These are phyloP conservation scores for Colletotrichum noveboracense DNA, from an alignment of 2,329 filamentous ascomycete species.

Conservation along the genomic window DNA sequence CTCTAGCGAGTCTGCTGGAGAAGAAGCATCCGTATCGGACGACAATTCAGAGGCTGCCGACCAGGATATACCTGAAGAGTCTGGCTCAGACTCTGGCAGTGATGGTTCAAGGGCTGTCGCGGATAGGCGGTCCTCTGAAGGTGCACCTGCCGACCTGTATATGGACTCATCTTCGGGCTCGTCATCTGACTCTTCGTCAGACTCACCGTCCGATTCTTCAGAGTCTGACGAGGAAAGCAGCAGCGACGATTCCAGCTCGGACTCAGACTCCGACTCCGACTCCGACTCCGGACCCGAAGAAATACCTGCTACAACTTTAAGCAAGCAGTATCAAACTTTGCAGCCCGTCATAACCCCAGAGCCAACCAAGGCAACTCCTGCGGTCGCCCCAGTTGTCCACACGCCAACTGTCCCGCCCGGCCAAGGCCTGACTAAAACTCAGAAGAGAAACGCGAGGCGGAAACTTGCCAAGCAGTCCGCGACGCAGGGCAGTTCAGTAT, in stretches of 20 bases:
- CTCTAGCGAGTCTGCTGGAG: neutral
- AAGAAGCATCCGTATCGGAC: neutral
- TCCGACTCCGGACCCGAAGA: conserved; percentile 37
- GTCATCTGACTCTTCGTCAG: neutral
- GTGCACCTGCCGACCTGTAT: neutral
- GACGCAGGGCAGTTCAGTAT: neutral
- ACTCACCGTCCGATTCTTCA: neutral
- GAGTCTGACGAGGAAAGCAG: conserved; percentile 6
- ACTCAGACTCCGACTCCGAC: neutral
- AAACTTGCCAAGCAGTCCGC: conserved; percentile 38
- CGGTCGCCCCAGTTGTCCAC: neutral
- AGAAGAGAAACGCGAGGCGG: conserved; percentile 57
- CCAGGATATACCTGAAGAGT: neutral
- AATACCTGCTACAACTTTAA: conserved; percentile 34
- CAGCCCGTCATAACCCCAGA: neutral
- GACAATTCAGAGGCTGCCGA: neutral
- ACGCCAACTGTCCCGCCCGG: conserved; percentile 33
- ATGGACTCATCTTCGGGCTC: neutral
- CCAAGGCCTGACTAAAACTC: conserved; percentile 47
- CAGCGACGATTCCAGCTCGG: conserved; percentile 27
- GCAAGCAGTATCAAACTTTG: neutral
- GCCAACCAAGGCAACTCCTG: neutral
- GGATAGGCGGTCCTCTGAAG: neutral
- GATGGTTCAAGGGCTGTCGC: conserved; percentile 2
- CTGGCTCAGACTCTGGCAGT: conserved; percentile 14